Conservation (phyloP, 2,329 filamentous ascomycete species). For the Alternaria infectoria region DNA sequence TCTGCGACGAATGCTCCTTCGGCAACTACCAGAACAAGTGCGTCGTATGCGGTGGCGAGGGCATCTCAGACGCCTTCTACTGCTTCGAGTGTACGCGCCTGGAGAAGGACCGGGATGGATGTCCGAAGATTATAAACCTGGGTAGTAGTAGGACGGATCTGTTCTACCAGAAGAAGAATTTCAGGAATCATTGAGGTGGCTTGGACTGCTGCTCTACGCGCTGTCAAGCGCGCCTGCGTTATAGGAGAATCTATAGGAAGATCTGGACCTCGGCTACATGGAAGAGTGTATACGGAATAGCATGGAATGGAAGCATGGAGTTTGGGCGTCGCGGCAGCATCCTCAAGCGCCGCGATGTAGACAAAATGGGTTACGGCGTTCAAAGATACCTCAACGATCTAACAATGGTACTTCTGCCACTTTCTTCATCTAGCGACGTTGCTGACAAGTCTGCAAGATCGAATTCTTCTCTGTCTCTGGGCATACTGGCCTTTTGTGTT, state of each 20-base stretch:
- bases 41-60: slow-evolving; percentile 96
- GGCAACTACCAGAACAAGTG: slow-evolving; percentile 99
- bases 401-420: slow-evolving; percentile 5
- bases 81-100: slow-evolving; percentile 98
- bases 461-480: background rate
- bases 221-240: no score
- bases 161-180: slow-evolving; percentile 77
- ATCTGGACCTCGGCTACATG: background rate
- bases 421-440: background rate
- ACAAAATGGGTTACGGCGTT: background rate
- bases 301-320: background rate
- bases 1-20: slow-evolving; percentile 99
- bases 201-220: background rate
- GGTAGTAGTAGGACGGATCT: slow-evolving; percentile 95
- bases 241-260: background rate
- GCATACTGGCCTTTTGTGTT: background rate
- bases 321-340: background rate
- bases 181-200: slow-evolving; percentile 60
- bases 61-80: slow-evolving; percentile 98
- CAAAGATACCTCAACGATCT: slow-evolving; percentile 1
- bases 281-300: background rate
- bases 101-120: slow-evolving; percentile 96
- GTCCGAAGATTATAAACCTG: slow-evolving; percentile 98
- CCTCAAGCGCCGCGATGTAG: background rate
- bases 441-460: background rate